Percentiles rank a stretch among this genome's conserved stretches.
These are phyloP conservation scores for Pythium vanterpoolii DNA, from an alignment of 352 stramenopile genomes.

Conservation along the genomic window DNA sequence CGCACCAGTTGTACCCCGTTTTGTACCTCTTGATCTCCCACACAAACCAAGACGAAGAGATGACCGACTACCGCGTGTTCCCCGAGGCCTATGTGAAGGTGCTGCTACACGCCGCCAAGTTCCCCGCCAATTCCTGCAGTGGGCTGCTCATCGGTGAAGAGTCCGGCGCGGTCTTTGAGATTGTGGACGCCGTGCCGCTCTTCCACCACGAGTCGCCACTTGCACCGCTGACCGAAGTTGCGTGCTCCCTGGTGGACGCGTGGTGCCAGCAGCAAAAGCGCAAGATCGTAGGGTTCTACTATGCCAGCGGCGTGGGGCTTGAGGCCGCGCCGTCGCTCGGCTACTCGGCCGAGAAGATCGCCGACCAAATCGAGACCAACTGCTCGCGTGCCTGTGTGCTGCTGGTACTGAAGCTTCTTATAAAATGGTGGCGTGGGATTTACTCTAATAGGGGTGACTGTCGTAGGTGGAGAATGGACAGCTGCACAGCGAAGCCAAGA, in stretches of 20 bases:
- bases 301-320: slow-evolving; percentile 33
- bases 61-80: slow-evolving; percentile 66
- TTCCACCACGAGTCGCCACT: slow-evolving; percentile 78
- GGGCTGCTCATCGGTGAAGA: slow-evolving; percentile 62
- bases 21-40: neutral
- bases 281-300: slow-evolving; percentile 72
- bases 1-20: neutral
- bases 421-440: neutral
- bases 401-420: slow-evolving; percentile 22
- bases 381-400: slow-evolving; percentile 69
- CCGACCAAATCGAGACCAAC: slow-evolving; percentile 63
- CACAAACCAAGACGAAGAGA: slow-evolving; percentile 19
- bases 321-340: slow-evolving; percentile 37
- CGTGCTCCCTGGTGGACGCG: slow-evolving; percentile 64
- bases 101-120: slow-evolving; percentile 66
- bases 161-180: slow-evolving; percentile 36
- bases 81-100: slow-evolving; percentile 72
- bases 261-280: slow-evolving; percentile 40
- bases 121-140: slow-evolving; percentile 38
- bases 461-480: slow-evolving; percentile 48
- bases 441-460: neutral
- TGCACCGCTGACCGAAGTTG: slow-evolving; percentile 60
- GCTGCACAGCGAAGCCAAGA: slow-evolving; percentile 50
- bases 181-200: slow-evolving; percentile 66
- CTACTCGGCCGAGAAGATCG: slow-evolving; percentile 59